Evolutionary conservation across 148 eudicot genomes (phyloP).

Genomic region (Simmondsia chinensis): DNA sequence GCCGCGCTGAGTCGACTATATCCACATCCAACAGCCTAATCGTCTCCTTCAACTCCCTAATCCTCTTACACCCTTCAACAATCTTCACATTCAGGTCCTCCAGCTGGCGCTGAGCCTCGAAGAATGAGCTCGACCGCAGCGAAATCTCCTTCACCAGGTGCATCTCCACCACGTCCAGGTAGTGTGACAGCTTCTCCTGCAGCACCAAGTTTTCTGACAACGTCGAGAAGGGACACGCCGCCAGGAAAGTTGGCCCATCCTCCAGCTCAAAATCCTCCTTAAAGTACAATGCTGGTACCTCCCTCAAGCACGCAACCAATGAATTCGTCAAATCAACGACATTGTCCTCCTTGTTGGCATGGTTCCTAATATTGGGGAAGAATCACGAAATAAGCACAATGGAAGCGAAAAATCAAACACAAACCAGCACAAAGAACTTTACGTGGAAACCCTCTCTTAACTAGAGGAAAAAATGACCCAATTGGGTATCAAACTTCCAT

Average conservation of each 20-base stretch:
- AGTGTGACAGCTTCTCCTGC: slow-evolving; percentile 79
- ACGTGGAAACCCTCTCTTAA: no score
- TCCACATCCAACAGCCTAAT: slow-evolving; percentile 62
- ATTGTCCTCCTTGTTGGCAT: slow-evolving; percentile 43
- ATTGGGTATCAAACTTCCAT: no score
- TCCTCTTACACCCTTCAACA: slow-evolving; percentile 65
- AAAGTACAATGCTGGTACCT: slow-evolving; percentile 82
- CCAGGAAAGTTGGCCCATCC: slow-evolving; percentile 67
- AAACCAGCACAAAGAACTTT: no score
- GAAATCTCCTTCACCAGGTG: slow-evolving; percentile 97
- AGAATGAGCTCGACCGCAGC: slow-evolving; percentile 70
- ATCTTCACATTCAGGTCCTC: slow-evolving; percentile 73
- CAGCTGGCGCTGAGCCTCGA: slow-evolving; percentile 82
- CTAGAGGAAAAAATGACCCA: no score
- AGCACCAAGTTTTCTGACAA: slow-evolving; percentile 44
- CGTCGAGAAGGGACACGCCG: slow-evolving; percentile 70
- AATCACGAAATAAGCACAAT: no score
- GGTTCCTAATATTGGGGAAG: no score
- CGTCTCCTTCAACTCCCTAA: slow-evolving; percentile 71
- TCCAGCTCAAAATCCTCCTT: slow-evolving; percentile 80
- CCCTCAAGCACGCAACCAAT: slow-evolving; percentile 69
- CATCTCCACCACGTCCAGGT: slow-evolving; percentile 86
- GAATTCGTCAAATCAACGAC: slow-evolving; percentile 24
- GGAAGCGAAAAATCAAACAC: no score
- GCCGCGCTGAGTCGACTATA: slow-evolving; percentile 63